Evolutionary conservation across 192 early-diverging fungal genomes (phyloP).

Genomic region (Coemansia javaensis): DNA sequence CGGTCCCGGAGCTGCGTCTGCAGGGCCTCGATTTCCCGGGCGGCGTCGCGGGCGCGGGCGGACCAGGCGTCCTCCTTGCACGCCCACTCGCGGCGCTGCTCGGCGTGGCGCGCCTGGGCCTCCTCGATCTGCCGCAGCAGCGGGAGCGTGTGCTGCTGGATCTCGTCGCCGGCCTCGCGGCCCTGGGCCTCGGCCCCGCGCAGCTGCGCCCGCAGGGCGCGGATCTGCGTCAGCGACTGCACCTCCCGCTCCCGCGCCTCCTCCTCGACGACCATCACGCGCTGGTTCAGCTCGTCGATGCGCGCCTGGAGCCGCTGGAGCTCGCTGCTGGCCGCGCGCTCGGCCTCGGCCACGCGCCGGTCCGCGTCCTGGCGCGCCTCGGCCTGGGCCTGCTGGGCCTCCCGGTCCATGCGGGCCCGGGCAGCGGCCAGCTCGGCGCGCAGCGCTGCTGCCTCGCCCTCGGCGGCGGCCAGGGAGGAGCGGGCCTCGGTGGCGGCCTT

Average conservation of each 20-base stretch:
- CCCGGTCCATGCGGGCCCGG: constrained; percentile 4
- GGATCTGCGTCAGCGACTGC: constrained; percentile 27
- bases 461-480: constrained; percentile 16
- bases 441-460: constrained; percentile 7
- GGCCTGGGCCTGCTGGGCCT: constrained; percentile 10
- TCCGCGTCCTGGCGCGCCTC: constrained; percentile 31
- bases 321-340: constrained; percentile 8
- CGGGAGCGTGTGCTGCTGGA: constrained; percentile 45
- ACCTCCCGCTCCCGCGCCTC: constrained; percentile 39
- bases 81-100: constrained; percentile 24
- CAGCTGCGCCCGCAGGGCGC: constrained; percentile 33
- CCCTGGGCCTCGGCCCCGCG: constrained; percentile 26
- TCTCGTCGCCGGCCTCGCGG: constrained; percentile 23
- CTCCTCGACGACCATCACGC: constrained; percentile 28
- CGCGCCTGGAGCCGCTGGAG: constrained; percentile 45
- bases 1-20: constrained; percentile 9
- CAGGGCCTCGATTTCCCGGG: constrained; percentile 12
- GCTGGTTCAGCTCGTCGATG: constrained; percentile 35
- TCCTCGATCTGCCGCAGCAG: constrained; percentile 50
- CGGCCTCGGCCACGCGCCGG: constrained; percentile 21
- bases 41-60: constrained; percentile 10
- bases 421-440: constrained; percentile 12
- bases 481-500: constrained; percentile 17
- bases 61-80: constrained; percentile 26
- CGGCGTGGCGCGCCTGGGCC: constrained; percentile 27